Conservation (phyloP, 1,284 basidiomycete species). For the Pseudozyma sp. region DNA sequence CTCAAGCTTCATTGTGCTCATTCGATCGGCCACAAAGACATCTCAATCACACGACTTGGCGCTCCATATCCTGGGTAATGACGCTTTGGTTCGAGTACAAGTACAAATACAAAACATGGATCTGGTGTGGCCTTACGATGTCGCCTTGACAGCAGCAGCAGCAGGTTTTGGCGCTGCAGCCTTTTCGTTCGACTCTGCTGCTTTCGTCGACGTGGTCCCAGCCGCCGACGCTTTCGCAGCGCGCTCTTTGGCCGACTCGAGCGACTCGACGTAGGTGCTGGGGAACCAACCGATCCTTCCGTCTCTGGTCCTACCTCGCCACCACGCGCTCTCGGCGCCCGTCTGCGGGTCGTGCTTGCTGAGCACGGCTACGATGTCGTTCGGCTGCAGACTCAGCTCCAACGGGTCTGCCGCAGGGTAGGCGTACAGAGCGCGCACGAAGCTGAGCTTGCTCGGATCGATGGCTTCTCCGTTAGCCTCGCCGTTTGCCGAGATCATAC, state of each 20-base stretch:
- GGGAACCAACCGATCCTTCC: conserved; percentile 98
- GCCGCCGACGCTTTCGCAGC: conserved; percentile 49
- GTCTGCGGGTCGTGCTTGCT: conserved; percentile 73
- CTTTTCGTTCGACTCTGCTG: conserved; percentile 27
- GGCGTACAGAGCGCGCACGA: conserved; percentile 86
- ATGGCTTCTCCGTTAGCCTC: conserved; percentile 66
- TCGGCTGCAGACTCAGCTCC: conserved; percentile 85
- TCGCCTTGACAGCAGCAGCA: conserved; percentile 40
- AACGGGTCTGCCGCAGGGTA: conserved; percentile 75
- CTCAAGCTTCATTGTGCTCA: too few relatives aligned
- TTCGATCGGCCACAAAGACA: too few relatives aligned
- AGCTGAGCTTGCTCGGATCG: conserved; percentile 77
- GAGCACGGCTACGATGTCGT: conserved; percentile 94
- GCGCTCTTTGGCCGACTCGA: conserved; percentile 64
- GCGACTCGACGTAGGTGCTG: conserved; percentile 72
- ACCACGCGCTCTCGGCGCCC: conserved; percentile 88
- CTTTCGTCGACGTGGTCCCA: conserved; percentile 3
- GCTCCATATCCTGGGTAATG: too few relatives aligned
- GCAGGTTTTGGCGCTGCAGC: conserved; percentile 17
- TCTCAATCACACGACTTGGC: too few relatives aligned
- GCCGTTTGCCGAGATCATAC: conserved; percentile 39
- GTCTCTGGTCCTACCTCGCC: conserved; percentile 92
- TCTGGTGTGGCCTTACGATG: conserved; percentile 2
- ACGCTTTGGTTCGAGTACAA: neutral
- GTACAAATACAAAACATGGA: conserved; percentile 21